These are phyloP conservation scores for Arctium minus DNA, from an alignment of 129 eudicot species.

Conservation along the genomic window DNA sequence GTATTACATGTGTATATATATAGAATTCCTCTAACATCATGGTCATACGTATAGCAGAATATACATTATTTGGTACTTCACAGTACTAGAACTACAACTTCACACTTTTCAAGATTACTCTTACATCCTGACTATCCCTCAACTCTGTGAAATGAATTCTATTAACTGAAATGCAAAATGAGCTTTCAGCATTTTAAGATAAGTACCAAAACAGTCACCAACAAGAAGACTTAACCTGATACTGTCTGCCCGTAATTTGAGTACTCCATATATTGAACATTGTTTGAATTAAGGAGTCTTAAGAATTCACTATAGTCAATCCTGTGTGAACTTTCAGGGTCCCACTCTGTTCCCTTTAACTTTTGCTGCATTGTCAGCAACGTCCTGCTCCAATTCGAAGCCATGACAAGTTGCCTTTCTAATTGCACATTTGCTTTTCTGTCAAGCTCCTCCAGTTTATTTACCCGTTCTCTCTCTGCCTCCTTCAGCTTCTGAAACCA, in stretches of 20 bases:
- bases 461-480: constrained; percentile 64
- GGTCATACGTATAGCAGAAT: background rate
- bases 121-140: background rate
- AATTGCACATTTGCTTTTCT: constrained; percentile 75
- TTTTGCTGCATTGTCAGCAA: constrained; percentile 73
- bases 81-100: background rate
- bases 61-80: background rate
- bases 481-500: constrained; percentile 73
- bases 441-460: constrained; percentile 72
- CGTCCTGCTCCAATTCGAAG: constrained; percentile 90
- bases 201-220: background rate
- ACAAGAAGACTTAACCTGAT: constrained; percentile 54
- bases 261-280: constrained; percentile 91
- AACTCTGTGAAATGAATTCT: background rate
- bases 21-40: background rate
- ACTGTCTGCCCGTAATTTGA: constrained; percentile 85
- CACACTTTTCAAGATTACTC: background rate
- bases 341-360: constrained; percentile 93
- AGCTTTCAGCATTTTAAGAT: constrained; percentile 1
- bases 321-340: constrained; percentile 72
- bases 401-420: constrained; percentile 95
- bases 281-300: constrained; percentile 71
- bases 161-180: background rate
- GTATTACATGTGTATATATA: background rate
- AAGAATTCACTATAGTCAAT: constrained; percentile 77